phyloP scores from a whole-genome alignment of 2,329 filamentous ascomycete genomes.

The Fusarium solani-melongenae region DNA sequence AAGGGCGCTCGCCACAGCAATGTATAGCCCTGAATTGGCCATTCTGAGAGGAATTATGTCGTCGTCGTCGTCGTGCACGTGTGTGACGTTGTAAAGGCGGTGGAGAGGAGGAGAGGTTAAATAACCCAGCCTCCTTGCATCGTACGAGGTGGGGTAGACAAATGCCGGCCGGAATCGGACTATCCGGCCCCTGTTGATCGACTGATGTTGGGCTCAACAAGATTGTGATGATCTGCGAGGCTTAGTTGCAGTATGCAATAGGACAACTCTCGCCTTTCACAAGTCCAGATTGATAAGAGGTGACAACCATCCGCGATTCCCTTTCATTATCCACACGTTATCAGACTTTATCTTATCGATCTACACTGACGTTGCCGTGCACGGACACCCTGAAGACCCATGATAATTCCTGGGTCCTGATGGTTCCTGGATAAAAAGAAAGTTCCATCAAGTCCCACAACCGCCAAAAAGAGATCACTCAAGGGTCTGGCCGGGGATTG shows the following conservation, averaged over 20 bases:
- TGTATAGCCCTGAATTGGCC: slow-evolving; percentile 19
- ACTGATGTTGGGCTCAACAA: slow-evolving; percentile 1
- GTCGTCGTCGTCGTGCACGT: neutral
- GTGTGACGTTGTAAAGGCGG: slow-evolving; percentile 5
- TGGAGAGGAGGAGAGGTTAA: slow-evolving; percentile 12
- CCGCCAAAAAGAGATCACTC: neutral
- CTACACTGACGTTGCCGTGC: neutral
- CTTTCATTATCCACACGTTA: neutral
- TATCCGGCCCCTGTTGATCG: slow-evolving; percentile 23
- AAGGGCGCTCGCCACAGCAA: slow-evolving; percentile 23
- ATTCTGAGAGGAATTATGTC: slow-evolving; percentile 14
- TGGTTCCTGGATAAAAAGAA: neutral
- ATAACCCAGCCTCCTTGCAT: slow-evolving; percentile 1
- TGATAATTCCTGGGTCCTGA: neutral
- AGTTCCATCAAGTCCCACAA: neutral
- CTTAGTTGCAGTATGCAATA: neutral
- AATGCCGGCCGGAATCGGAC: slow-evolving; percentile 36
- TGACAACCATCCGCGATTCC: neutral
- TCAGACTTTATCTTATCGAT: neutral
- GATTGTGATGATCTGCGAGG: neutral
- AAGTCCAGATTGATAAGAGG: neutral
- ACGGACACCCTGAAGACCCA: neutral
- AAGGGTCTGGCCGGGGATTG: slow-evolving; percentile 58
- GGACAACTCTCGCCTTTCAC: neutral
- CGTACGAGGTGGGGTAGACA: slow-evolving; percentile 33